A percentile compares a stretch with the other conserved stretches of the same genome.
Evolutionary conservation across 2,329 filamentous ascomycete genomes (phyloP).

Genomic region (Colletotrichum sp.): DNA sequence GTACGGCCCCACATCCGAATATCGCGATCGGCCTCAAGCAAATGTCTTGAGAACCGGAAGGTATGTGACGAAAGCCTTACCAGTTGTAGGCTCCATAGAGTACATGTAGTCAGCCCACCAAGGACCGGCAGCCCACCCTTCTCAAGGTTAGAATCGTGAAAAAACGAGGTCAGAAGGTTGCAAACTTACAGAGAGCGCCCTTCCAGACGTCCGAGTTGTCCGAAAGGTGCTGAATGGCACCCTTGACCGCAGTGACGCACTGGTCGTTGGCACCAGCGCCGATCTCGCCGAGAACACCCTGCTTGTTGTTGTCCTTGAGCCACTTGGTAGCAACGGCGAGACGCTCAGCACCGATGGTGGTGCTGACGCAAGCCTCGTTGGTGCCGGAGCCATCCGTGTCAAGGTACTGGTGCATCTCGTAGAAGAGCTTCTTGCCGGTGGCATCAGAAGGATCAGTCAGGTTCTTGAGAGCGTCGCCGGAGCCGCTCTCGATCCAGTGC

Average conservation of each 20-base stretch:
- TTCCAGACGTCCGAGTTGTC: slow-evolving; percentile 58
- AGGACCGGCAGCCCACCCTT: slow-evolving; percentile 51
- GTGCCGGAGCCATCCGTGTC: slow-evolving; percentile 54
- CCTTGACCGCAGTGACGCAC: slow-evolving; percentile 51
- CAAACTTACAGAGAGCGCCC: slow-evolving; percentile 29
- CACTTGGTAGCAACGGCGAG: slow-evolving; percentile 49
- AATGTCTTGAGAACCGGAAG: slow-evolving; percentile 13
- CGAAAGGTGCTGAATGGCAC: slow-evolving; percentile 51
- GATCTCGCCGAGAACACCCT: slow-evolving; percentile 55
- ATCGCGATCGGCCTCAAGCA: not conserved
- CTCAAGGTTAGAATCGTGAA: not conserved
- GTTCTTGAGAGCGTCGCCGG: slow-evolving; percentile 36
- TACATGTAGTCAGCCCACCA: slow-evolving; percentile 55
- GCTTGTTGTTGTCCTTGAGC: slow-evolving; percentile 54
- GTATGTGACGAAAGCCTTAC: slow-evolving; percentile 35
- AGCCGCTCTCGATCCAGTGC: slow-evolving; percentile 35
- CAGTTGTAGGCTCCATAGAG: slow-evolving; percentile 41
- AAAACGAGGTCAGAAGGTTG: not conserved
- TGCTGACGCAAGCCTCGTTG: slow-evolving; percentile 43
- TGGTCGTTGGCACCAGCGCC: slow-evolving; percentile 50
- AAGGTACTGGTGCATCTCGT: slow-evolving; percentile 60
- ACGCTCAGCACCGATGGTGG: slow-evolving; percentile 47
- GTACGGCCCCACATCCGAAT: not conserved
- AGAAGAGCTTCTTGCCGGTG: slow-evolving; percentile 47
- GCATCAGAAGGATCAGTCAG: slow-evolving; percentile 46